These are phyloP conservation scores for Noccaea bulbosa DNA, from an alignment of 345 rosid genomes.

Conservation along the genomic window DNA sequence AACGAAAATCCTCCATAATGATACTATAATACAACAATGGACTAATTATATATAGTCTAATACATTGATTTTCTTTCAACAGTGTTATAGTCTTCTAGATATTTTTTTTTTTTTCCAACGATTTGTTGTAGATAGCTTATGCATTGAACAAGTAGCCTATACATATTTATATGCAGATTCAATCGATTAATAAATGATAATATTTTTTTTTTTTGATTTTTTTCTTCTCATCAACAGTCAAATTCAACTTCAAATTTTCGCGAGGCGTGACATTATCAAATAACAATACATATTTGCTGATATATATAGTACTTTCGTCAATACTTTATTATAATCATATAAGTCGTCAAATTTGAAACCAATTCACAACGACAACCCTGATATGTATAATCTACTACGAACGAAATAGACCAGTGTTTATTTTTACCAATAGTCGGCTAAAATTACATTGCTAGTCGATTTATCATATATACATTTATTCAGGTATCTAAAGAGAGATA, in stretches of 20 bases:
- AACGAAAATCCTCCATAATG: not conserved
- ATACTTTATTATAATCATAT: not conserved
- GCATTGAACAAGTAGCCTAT: conserved; percentile 11
- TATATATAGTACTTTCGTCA: not conserved
- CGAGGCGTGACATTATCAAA: conserved; percentile 15
- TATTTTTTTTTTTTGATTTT: not conserved
- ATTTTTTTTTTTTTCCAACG: not conserved
- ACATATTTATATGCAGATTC: conserved; percentile 3
- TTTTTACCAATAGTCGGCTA: not conserved
- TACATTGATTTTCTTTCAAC: not conserved
- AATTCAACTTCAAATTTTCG: conserved; percentile 21
- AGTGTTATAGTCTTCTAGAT: not conserved
- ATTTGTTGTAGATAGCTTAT: not conserved
- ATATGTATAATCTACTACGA: not conserved
- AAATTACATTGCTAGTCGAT: not conserved
- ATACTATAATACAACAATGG: not conserved
- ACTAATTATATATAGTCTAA: too few relatives aligned
- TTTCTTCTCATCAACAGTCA: conserved; percentile 24
- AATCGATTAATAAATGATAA: not conserved
- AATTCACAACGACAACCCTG: conserved; percentile 1
- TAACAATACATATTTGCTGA: conserved; percentile 22
- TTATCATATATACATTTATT: not conserved
- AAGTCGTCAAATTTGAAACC: conserved; percentile 21
- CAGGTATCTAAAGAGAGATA: not conserved
- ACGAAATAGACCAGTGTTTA: not conserved